A percentile compares a stretch with the other conserved stretches of the same genome.
Conservation (phyloP, 257 asterid species). For the Perilla frutescens region DNA sequence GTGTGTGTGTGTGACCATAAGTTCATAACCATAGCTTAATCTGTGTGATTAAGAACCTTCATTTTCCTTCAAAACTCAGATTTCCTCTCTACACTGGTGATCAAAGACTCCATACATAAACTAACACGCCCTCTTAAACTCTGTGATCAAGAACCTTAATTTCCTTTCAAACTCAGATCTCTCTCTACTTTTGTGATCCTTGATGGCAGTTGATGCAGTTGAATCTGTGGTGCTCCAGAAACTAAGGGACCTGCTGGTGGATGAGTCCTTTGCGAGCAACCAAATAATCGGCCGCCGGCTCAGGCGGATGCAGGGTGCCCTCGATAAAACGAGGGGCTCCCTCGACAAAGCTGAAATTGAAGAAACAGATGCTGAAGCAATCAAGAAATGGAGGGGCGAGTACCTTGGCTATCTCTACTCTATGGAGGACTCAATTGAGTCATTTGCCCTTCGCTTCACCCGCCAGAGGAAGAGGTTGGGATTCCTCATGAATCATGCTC, state of each 20-base stretch:
- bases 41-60: no score
- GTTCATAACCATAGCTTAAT: no score
- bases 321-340: constrained; percentile 3
- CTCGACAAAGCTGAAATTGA: background rate
- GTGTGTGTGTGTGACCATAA: no score
- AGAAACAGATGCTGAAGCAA: background rate
- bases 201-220: constrained; percentile 35
- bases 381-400: background rate
- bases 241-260: background rate
- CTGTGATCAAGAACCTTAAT: background rate
- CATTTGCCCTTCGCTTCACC: constrained; percentile 25
- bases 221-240: constrained; percentile 30
- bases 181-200: background rate
- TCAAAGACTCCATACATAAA: no score
- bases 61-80: no score
- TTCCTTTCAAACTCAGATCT: background rate
- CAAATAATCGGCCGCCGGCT: constrained; percentile 5
- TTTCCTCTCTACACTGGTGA: no score
- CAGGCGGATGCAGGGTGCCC: background rate
- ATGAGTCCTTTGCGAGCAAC: constrained; percentile 23
- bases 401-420: constrained; percentile 16
- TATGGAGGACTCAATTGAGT: constrained; percentile 30
- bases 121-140: background rate
- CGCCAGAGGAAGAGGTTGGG: constrained; percentile 27
- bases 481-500: constrained; percentile 33